phyloP scores from a whole-genome alignment of 805 yeast species.

The Teunomyces kruisii region DNA sequence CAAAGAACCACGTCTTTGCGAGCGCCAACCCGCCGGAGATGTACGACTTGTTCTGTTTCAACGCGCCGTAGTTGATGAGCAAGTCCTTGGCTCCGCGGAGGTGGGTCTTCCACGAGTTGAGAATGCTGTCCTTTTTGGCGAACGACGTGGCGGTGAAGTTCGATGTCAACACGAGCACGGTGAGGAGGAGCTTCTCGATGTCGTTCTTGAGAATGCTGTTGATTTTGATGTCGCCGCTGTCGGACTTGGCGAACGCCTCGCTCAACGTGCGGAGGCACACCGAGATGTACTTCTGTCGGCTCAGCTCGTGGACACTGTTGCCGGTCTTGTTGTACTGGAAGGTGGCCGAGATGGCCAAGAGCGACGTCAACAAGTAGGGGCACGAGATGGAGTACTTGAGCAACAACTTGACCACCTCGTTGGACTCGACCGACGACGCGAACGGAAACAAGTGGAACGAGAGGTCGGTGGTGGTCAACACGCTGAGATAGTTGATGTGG shows the following conservation, averaged over 20 bases:
- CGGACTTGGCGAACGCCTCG: slow-evolving; percentile 17
- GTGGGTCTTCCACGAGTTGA: slow-evolving; percentile 24
- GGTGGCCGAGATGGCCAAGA: slow-evolving; percentile 27
- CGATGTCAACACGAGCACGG: slow-evolving; percentile 24
- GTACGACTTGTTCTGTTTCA: slow-evolving; percentile 6
- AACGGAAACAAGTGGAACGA: slow-evolving; percentile 37
- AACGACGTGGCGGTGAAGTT: slow-evolving; percentile 22
- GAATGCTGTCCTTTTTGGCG: slow-evolving; percentile 9
- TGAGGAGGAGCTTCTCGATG: slow-evolving; percentile 24
- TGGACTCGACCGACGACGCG: slow-evolving; percentile 33
- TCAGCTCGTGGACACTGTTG: slow-evolving; percentile 17
- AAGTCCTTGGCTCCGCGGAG: slow-evolving; percentile 26
- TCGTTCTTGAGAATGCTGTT: slow-evolving; percentile 10
- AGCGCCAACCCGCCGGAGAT: slow-evolving; percentile 23
- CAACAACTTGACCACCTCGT: slow-evolving; percentile 31
- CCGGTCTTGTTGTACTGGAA: slow-evolving; percentile 25
- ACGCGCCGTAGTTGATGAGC: slow-evolving; percentile 17
- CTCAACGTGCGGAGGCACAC: slow-evolving; percentile 20
- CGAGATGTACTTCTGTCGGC: slow-evolving; percentile 18
- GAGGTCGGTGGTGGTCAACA: slow-evolving; percentile 28
- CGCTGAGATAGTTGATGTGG: slow-evolving; percentile 31
- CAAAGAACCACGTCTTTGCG: slow-evolving; percentile 28
- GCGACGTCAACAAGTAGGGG: slow-evolving; percentile 20
- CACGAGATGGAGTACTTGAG: slow-evolving; percentile 21
- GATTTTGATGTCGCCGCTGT: slow-evolving; percentile 3